Evolutionary conservation across 305 asterid genomes (phyloP), one percentile per base, ranked within the genome.

Genomic region (Caryopteris hybrid): DNA sequence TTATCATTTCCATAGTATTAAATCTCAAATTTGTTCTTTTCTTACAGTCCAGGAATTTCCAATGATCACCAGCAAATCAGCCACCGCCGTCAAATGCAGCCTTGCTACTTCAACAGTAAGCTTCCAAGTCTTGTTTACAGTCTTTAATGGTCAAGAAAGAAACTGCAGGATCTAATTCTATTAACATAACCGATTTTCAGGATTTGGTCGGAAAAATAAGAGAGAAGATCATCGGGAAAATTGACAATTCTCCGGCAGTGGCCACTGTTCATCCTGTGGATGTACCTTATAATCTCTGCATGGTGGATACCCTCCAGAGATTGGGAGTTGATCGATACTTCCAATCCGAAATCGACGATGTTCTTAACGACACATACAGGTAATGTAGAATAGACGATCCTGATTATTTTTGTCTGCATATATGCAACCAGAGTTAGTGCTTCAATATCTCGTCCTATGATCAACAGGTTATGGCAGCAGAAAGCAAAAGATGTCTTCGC

Each of bases 311-410:
- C 12, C 53, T 83, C 59, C 50, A 70, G 39, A 67, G 66, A 50
- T 20, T 80, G 34, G 85, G 85, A 48, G 51, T 83, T 14, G 64
- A 64, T 23, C 70, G 81, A 12, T 25, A 77, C 65, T 81, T 81
- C 61, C 74, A 18, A 41, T 42, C 31, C 1, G 80, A 81, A 38
- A 68, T 75, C 46, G 22, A 70, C 31, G 18, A 11, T 2, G 12
- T 77, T 60, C 73, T 81, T 7, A 60, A 79, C 1, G 64, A 73
- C 38, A 75, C 68, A 5, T 79, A 77, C 71, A 66, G 78, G 89
- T 81, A 36, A 57, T 20, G 36, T 11, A 3, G 6, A 9, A 1
- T 14, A 3, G 2, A 11, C 21, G 45, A 11, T 54, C 27, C 27
- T 33, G 6, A 58, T 57, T 47, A n/a, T 29, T 13, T 23, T 13